Base-by-base conservation (phyloP, 164 flowering plant species). In the Magnolia changhungtana region DNA sequence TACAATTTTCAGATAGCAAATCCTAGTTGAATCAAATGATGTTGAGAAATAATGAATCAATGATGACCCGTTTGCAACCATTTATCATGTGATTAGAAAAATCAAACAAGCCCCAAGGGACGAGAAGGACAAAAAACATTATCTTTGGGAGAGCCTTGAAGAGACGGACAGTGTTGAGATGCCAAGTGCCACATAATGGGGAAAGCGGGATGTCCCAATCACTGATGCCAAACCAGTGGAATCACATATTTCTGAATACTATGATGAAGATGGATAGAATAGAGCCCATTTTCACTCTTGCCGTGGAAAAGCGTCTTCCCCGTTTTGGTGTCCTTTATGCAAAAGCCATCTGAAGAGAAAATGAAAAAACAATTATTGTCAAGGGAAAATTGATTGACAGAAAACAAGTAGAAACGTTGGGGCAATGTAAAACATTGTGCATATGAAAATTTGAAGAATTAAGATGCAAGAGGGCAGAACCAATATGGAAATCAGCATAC, bases 401-500 rank as follows among this genome's bases (percentile, higher is more conserved):
- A 71, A 18, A 50, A 7, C 0, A 71, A 10, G 18, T 6, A 51
- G 61, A 50, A 19, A 51, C 24, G 2, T 49, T 37, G 10, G 73
- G 73, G 20, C 11, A 14, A 71, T 71, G 73, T 50, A 71, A 70
- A 14, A 70, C 50, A 70, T 70, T 70, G 13, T 4, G 3, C 8
- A 70, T 5, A 29, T 11, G 50, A 37, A 37, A 18, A 11, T 11
- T 13, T 27, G 50, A 29, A 29, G 72, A 70, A 45, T 10, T 37
- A 3, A 3, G 8, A 16, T 70, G 51, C 14, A 70, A 70, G 37
- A n/a, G 14, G 37, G 50, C 11, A 37, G 52, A 49, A 11, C 72
- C n/a, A 70, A 70, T 45, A 70, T 29, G 52, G 72, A 29, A 37
- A 70, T 70, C 19, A 13, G 50, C 72, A 70, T 8, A 70, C 72